phyloP scores from a whole-genome alignment of 176 grass and related monocot genomes.

The Pharus latifolius region DNA sequence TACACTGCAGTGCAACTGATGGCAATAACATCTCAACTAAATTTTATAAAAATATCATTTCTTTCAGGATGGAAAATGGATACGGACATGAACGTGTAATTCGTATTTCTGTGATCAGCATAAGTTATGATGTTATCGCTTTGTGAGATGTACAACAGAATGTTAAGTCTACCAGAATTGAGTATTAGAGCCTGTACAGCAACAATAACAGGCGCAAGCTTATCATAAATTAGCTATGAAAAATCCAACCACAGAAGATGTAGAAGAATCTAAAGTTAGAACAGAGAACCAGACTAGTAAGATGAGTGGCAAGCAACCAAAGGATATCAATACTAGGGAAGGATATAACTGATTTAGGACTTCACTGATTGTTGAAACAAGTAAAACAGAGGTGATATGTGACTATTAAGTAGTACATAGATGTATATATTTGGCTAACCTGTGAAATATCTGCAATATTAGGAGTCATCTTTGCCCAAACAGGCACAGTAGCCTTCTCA shows the following conservation, averaged over 20 bases:
- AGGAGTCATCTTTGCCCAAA: constrained; percentile 99
- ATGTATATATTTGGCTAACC: constrained; percentile 29
- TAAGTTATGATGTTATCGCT: background rate
- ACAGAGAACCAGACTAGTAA: background rate
- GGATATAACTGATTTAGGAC: background rate
- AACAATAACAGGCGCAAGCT: background rate
- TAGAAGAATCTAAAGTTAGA: background rate
- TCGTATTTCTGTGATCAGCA: background rate
- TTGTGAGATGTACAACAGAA: background rate
- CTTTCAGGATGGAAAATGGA: too few relatives aligned
- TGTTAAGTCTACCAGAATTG: background rate
- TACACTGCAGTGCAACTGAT: too few relatives aligned
- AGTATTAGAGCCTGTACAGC: background rate
- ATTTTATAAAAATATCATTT: too few relatives aligned
- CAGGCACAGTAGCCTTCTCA: constrained; percentile 95
- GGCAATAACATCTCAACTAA: too few relatives aligned
- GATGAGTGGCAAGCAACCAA: background rate
- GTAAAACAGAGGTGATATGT: background rate
- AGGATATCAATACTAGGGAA: background rate
- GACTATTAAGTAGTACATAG: background rate
- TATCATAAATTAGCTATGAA: background rate
- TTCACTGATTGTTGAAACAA: background rate
- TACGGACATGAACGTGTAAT: background rate
- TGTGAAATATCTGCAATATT: constrained; percentile 96
- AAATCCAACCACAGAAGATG: background rate